These are phyloP conservation scores for Saturnispora diversa DNA, from an alignment of 805 yeast species.

Conservation along the genomic window DNA sequence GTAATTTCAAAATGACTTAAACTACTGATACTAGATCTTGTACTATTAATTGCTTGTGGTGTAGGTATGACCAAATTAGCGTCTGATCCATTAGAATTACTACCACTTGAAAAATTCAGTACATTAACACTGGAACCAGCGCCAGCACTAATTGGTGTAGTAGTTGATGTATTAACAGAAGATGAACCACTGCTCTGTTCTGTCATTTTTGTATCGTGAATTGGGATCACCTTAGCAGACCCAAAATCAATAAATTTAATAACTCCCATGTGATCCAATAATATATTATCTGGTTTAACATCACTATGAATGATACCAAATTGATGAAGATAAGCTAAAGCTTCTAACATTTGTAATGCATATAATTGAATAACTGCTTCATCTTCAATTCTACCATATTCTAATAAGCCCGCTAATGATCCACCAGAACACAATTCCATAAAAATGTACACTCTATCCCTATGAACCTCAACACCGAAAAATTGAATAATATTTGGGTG, in stretches of 20 bases:
- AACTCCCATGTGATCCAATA: constrained; percentile 85
- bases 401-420: constrained; percentile 73
- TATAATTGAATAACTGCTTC: constrained; percentile 88
- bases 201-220: constrained; percentile 18
- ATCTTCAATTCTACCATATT: constrained; percentile 92
- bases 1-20: constrained; percentile 3
- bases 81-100: not conserved
- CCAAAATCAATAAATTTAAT: constrained; percentile 96
- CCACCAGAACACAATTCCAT: constrained; percentile 99
- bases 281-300: constrained; percentile 89
- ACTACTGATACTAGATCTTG: constrained; percentile 6
- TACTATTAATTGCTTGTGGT: constrained; percentile 1
- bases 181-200: constrained; percentile 11
- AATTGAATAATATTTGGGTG: constrained; percentile 97
- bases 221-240: constrained; percentile 85
- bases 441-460: constrained; percentile 89
- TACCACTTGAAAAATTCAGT: not conserved
- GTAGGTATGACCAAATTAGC: not conserved
- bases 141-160: too few species aligned
- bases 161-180: constrained; percentile 9
- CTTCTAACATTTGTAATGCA: constrained; percentile 88
- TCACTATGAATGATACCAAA: constrained; percentile 96
- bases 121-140: too few species aligned
- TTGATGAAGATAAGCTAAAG: constrained; percentile 87
- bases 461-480: constrained; percentile 93